Evolutionary conservation across 1,284 basidiomycete species (phyloP), one percentile per base, ranked within the genome.

Genomic region (Paramarasmius palmivorus): DNA sequence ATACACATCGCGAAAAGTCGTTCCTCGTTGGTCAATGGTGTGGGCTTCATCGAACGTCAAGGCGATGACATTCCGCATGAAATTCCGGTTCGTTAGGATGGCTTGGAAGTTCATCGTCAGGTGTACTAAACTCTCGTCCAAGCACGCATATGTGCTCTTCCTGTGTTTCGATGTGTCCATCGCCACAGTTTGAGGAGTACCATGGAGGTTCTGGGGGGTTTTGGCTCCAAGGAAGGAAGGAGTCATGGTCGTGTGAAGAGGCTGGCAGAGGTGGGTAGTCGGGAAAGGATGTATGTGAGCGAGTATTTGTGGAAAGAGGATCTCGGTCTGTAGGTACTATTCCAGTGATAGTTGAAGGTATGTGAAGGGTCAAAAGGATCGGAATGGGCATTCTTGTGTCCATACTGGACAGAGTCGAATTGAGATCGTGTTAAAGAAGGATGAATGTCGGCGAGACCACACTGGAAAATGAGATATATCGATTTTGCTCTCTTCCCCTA

Each of bases 111-210:
- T 6, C 6, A 32, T 32, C 29, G 9, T 58, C 68, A 46, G 73
- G 68, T 4, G 63, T 60, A 3, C 79, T 77, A 65, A 88, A 88
- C 60, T 87, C 84, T 14, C 76, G 73, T 63, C 88, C 82, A 8
- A 89, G 73, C 83, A 88, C 86, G 3, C 84, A 77, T 60, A 88
- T 73, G 17, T 85, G 75, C 58, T 87, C 84, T 65, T 84, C 81
- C 63, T 86, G 87, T 44, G 81, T 68, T 10, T 73, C 74, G 2
- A 86, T 60, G 1, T 72, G 68, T 1, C 68, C 63, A 23, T 65
- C 68, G 57, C 72, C 69, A 12, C 29, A 12, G 29, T 32, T 6
- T 32, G 29, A 32, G 6, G 29, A 32, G 29, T 32, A 32, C 29
- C 7, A 32, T 32, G 29, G 29, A 6, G 29, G 29, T 40, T 73